A percentile compares a stretch with the other conserved stretches of the same genome.
These are phyloP conservation scores for Suillus brevipes DNA, from an alignment of 768 basidiomycete genomes.

Conservation along the genomic window DNA sequence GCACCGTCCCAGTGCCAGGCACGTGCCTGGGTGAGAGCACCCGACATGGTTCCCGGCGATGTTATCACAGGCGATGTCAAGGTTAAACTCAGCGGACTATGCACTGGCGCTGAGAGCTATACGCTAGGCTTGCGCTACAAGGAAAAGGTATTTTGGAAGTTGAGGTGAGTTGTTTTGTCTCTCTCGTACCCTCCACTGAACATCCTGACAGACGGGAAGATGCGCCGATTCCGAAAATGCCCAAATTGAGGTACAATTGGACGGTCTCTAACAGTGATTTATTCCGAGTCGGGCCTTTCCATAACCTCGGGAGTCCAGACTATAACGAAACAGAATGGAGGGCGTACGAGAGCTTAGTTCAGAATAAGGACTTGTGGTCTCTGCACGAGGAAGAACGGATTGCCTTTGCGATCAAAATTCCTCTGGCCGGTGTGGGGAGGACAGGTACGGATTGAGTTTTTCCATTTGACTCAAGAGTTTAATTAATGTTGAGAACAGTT, in stretches of 20 bases:
- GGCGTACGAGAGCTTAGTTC: neutral
- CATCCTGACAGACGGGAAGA: neutral
- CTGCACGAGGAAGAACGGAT: conserved; percentile 20
- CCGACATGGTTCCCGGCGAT: conserved; percentile 5
- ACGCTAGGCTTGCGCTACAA: conserved; percentile 4
- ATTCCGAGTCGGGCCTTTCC: neutral
- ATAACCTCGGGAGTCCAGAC: neutral
- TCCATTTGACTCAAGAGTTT: conserved; percentile 5
- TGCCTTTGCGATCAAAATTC: conserved; percentile 18
- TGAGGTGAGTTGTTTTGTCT: neutral
- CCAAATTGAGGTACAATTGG: neutral
- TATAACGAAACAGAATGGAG: neutral
- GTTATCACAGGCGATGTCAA: conserved; percentile 3
- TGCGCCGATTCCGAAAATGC: conserved; percentile 1
- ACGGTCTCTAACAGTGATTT: neutral
- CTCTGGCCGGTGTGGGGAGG: neutral
- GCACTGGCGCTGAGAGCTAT: neutral
- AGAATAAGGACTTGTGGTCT: conserved; percentile 18
- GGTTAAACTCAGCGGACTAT: conserved; percentile 1
- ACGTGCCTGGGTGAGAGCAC: conserved; percentile 7
- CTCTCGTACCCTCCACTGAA: neutral
- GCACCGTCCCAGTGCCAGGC: neutral
- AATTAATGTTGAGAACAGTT: neutral
- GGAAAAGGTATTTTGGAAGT: conserved; percentile 1
- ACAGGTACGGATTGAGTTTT: neutral